A percentile compares a stretch with the other conserved stretches of the same genome.
These are phyloP conservation scores for Neurospora hispaniola DNA, from an alignment of 495 filamentous ascomycete genomes.

Conservation along the genomic window DNA sequence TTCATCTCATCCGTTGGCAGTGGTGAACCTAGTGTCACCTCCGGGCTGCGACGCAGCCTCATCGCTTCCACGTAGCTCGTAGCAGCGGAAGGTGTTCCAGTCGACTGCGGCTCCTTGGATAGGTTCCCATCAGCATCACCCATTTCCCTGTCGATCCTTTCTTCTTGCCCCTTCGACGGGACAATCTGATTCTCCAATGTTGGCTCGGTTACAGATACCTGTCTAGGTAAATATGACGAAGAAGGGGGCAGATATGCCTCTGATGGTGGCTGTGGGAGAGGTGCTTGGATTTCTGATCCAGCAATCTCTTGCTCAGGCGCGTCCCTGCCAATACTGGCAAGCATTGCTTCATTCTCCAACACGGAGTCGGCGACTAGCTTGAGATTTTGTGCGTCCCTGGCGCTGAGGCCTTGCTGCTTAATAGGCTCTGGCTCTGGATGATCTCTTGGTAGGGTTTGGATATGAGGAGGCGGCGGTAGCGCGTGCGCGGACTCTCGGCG, in stretches of 20 bases:
- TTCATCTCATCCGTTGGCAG: constrained; percentile 22
- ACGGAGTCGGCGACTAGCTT: not conserved
- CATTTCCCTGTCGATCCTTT: not conserved
- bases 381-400: not conserved
- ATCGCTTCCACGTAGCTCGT: not conserved
- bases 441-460: constrained; percentile 1
- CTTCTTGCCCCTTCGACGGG: not conserved
- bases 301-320: not conserved
- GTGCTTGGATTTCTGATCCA: not conserved
- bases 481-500: constrained; percentile 1
- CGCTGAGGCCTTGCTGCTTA: not conserved
- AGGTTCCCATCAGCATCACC: not conserved
- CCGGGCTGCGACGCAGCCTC: constrained; percentile 9
- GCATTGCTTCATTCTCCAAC: not conserved
- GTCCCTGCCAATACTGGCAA: not conserved
- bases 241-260: not conserved
- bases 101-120: not conserved
- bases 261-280: not conserved
- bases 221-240: not conserved
- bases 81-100: not conserved
- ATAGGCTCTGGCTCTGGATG: not conserved
- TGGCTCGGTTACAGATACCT: constrained; percentile 1
- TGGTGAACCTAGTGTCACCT: constrained; percentile 24
- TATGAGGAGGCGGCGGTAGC: not conserved
- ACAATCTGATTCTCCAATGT: constrained; percentile 12